Evolutionary conservation across 2,329 filamentous ascomycete genomes (phyloP).

Genomic region (Metarhizium brunneum): DNA sequence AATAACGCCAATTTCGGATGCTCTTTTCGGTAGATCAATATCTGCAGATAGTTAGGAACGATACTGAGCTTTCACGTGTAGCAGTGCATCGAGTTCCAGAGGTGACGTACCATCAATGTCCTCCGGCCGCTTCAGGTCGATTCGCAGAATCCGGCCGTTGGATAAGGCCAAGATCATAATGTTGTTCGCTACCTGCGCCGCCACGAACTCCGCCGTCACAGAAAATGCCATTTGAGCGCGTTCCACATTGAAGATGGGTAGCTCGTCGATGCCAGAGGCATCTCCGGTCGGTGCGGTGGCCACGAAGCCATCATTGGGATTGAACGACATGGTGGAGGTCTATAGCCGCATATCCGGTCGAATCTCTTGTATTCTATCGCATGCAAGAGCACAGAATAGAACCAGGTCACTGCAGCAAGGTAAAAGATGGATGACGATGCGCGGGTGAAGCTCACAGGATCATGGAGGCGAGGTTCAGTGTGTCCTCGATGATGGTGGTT

Average conservation of each 20-base stretch:
- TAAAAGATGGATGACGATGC: neutral
- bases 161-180: constrained; percentile 87
- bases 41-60: constrained; percentile 42
- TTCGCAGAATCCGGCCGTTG: constrained; percentile 84
- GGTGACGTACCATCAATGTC: constrained; percentile 72
- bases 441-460: neutral
- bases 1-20: constrained; percentile 84
- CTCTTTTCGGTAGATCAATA: constrained; percentile 91
- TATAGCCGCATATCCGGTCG: neutral
- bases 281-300: constrained; percentile 51
- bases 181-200: constrained; percentile 95
- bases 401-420: neutral
- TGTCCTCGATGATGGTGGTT: too few relatives aligned
- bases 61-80: neutral
- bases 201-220: constrained; percentile 90
- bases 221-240: constrained; percentile 89
- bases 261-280: constrained; percentile 48
- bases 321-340: constrained; percentile 24
- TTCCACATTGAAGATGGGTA: constrained; percentile 93
- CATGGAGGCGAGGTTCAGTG: neutral
- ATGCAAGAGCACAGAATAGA: neutral
- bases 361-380: neutral
- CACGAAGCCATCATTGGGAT: constrained; percentile 55
- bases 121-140: constrained; percentile 85
- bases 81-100: neutral